Percentiles rank a stretch among this genome's conserved stretches.
phyloP scores from a whole-genome alignment of 805 yeast species.

The Martiniozyma abietophila region DNA sequence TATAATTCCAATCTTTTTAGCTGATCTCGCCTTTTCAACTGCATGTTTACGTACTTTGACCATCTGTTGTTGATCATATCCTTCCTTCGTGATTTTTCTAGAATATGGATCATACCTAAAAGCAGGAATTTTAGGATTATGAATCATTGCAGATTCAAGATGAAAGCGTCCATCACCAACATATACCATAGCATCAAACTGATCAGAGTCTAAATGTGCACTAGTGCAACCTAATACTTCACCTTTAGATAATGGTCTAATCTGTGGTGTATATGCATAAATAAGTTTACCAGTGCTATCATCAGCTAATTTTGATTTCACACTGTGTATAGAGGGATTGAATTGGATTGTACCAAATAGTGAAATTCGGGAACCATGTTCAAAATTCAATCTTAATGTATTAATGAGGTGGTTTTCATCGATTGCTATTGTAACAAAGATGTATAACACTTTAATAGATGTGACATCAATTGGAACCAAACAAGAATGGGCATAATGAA shows the following conservation, averaged over 20 bases:
- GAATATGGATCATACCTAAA: slow-evolving; percentile 93
- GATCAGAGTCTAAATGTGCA: slow-evolving; percentile 58
- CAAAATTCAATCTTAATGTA: slow-evolving; percentile 66
- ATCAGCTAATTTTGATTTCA: slow-evolving; percentile 48
- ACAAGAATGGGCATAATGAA: slow-evolving; percentile 97
- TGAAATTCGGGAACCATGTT: slow-evolving; percentile 57
- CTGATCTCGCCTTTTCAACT: slow-evolving; percentile 46
- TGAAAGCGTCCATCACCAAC: slow-evolving; percentile 97
- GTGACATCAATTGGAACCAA: slow-evolving; percentile 93
- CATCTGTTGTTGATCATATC: slow-evolving; percentile 81
- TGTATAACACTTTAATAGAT: slow-evolving; percentile 81
- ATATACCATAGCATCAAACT: slow-evolving; percentile 74
- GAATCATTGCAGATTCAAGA: slow-evolving; percentile 93
- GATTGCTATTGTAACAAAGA: slow-evolving; percentile 87
- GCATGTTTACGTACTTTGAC: slow-evolving; percentile 67
- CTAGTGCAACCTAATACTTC: slow-evolving; percentile 97
- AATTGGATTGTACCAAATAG: slow-evolving; percentile 94
- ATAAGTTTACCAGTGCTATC: slow-evolving; percentile 34
- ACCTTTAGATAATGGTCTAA: slow-evolving; percentile 86
- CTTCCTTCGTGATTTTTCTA: slow-evolving; percentile 80
- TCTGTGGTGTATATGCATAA: slow-evolving; percentile 77
- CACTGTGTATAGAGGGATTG: slow-evolving; percentile 84
- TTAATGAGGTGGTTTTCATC: slow-evolving; percentile 75
- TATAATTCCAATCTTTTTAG: slow-evolving; percentile 70
- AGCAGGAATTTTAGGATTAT: slow-evolving; percentile 88